Conservation (phyloP, 306 rosid species). For the Psophocarpus tetragonolobus region DNA sequence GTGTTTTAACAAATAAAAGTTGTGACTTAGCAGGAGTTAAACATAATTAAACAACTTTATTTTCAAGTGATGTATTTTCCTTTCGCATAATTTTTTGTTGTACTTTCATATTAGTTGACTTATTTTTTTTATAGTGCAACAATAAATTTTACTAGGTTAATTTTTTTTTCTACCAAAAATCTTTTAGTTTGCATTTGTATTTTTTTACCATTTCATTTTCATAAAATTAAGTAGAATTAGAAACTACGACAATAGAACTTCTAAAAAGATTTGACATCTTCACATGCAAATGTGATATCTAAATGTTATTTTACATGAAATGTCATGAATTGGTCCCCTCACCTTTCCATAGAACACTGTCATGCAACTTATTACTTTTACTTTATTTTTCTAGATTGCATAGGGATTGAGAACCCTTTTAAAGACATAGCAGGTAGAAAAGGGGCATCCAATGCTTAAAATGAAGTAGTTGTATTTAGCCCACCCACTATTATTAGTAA, state of each 20-base stretch:
- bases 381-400: constrained; percentile 32
- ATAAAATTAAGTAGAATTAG: not conserved
- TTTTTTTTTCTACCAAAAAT: not conserved
- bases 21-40: too few species aligned
- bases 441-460: constrained; percentile 54
- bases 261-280: not conserved
- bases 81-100: not conserved
- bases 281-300: not conserved
- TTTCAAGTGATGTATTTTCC: not conserved
- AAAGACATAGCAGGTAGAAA: constrained; percentile 26
- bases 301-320: not conserved
- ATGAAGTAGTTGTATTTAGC: constrained; percentile 29
- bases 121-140: not conserved
- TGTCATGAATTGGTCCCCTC: not conserved
- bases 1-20: too few species aligned
- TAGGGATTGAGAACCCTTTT: constrained; percentile 14
- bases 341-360: not conserved
- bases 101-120: not conserved
- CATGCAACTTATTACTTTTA: constrained; percentile 13
- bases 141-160: not conserved
- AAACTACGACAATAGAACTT: not conserved
- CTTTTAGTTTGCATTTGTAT: not conserved
- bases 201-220: not conserved
- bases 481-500: constrained; percentile 13
- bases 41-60: not conserved